phyloP scores from a whole-genome alignment of 208 protist genomes.

The Leishmania tarentolae region DNA sequence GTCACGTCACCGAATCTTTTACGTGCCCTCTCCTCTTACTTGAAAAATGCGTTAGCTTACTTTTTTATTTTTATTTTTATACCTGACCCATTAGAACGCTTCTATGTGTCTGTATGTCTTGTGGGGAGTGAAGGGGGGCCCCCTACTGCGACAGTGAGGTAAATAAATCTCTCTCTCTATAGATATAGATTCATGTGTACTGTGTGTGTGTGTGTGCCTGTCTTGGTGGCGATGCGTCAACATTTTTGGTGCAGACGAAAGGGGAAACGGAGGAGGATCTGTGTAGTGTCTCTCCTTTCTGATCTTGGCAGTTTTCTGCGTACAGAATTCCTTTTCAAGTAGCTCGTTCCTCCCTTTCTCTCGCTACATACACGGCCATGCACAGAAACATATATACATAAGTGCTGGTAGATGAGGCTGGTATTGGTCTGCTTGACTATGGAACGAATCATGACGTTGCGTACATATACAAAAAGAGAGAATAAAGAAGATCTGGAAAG shows the following conservation, averaged over 20 bases:
- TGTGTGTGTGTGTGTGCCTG: too few relatives aligned
- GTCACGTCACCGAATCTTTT: too few relatives aligned
- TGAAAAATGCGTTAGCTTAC: too few relatives aligned
- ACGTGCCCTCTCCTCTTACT: too few relatives aligned
- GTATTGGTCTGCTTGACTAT: not conserved
- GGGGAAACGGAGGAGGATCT: not conserved
- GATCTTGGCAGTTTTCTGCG: not conserved
- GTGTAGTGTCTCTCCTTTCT: not conserved
- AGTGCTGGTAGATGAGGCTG: not conserved
- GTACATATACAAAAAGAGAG: not conserved
- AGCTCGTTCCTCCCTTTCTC: not conserved
- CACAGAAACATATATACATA: not conserved
- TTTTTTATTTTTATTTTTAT: too few relatives aligned
- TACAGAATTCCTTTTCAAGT: not conserved
- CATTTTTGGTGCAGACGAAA: not conserved
- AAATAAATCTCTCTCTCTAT: too few relatives aligned
- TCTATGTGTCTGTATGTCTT: too few relatives aligned
- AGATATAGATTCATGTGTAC: too few relatives aligned
- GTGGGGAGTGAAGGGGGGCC: too few relatives aligned
- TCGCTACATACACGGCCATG: not conserved
- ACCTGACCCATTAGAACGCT: too few relatives aligned
- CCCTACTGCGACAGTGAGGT: too few relatives aligned
- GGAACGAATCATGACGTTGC: not conserved
- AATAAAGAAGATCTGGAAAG: not conserved
- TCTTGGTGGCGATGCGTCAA: not conserved